A percentile compares a stretch with the other conserved stretches of the same genome.
phyloP scores from a whole-genome alignment of 352 stramenopile species.

The Phytopythium vexans region DNA sequence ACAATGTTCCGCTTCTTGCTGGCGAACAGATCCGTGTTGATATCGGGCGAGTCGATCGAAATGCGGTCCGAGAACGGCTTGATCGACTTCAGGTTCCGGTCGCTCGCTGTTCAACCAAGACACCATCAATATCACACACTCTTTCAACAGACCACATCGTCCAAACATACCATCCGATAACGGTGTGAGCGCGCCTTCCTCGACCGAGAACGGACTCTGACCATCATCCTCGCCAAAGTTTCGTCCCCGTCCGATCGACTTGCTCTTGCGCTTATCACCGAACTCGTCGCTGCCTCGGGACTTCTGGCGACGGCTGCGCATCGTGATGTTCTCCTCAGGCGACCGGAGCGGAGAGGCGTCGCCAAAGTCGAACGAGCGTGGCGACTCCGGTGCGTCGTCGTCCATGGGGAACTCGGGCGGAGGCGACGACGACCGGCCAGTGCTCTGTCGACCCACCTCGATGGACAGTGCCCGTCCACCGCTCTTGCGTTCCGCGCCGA shows the following conservation, averaged over 20 bases:
- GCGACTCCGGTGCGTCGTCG: slow-evolving; percentile 4
- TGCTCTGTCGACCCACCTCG: not conserved
- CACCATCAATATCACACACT: not conserved
- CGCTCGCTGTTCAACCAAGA: slow-evolving; percentile 35
- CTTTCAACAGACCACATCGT: not conserved
- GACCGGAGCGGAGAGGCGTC: slow-evolving; percentile 22
- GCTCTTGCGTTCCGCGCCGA: no score
- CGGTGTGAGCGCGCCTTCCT: slow-evolving; percentile 58
- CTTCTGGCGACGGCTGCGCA: slow-evolving; percentile 18
- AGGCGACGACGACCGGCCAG: slow-evolving; percentile 12
- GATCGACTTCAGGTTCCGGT: slow-evolving; percentile 56
- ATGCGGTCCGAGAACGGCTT: slow-evolving; percentile 50
- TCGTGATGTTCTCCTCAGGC: slow-evolving; percentile 21
- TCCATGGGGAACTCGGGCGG: not conserved
- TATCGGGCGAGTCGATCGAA: slow-evolving; percentile 37
- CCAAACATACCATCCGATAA: slow-evolving; percentile 57
- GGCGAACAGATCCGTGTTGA: slow-evolving; percentile 54
- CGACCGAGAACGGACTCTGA: slow-evolving; percentile 55
- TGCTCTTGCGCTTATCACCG: slow-evolving; percentile 21
- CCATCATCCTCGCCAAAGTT: slow-evolving; percentile 34
- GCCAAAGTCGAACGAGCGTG: slow-evolving; percentile 39
- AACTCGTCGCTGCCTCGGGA: slow-evolving; percentile 9
- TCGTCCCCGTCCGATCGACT: slow-evolving; percentile 24
- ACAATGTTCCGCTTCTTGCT: slow-evolving; percentile 15
- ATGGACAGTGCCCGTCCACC: no score